Evolutionary conservation across 2,329 filamentous ascomycete species (phyloP), one percentile per base, ranked within the genome.

Genomic region (Calonectria henricotiae): DNA sequence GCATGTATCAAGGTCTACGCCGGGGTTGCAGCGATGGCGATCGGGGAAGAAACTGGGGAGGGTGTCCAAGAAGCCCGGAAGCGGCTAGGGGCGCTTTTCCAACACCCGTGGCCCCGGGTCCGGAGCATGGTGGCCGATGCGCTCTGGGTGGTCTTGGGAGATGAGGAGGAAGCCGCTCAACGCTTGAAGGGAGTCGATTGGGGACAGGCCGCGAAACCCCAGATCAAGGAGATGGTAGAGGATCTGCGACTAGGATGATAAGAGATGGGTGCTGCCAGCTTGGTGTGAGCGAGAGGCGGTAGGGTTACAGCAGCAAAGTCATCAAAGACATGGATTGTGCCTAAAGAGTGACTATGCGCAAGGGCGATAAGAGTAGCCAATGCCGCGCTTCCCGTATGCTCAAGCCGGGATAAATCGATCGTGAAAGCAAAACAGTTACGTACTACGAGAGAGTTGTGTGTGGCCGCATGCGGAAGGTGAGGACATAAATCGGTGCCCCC

Each of bases 21-120:
- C 3, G 90, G 90, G 0, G 83, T 98, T 30, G 89, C 90, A 4
- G 80, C 80, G 2, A 77, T 84, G 55, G 51, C 12, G 67, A 65
- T 32, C 58, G 74, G 76, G 30, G 72, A 70, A 27, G 83, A 84
- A 0, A 82, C 89, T 8, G 82, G 76, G 30, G 72, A 70, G 27
- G 83, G 84, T 0, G 82, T 89, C 8, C 82, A 84, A 9, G 84
- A 85, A 68, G 92, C 92, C 4, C 81, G 91, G 65, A 90, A 88
- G 79, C 93, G 95, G 80, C 83, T 98, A 46, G 88, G 89, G 0
- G 90, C 88, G 25, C 89, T 98, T 85, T 84, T 98, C 72, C 82
- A 90, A 68, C 96, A 98, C 84, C 94, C 94, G 0, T 98, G 94
- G 86, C 94, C 95, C 6, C 89, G 89, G 77, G 90, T 97, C 75